Conservation (phyloP, 2,329 filamentous ascomycete species). For the Nemania sp. region DNA sequence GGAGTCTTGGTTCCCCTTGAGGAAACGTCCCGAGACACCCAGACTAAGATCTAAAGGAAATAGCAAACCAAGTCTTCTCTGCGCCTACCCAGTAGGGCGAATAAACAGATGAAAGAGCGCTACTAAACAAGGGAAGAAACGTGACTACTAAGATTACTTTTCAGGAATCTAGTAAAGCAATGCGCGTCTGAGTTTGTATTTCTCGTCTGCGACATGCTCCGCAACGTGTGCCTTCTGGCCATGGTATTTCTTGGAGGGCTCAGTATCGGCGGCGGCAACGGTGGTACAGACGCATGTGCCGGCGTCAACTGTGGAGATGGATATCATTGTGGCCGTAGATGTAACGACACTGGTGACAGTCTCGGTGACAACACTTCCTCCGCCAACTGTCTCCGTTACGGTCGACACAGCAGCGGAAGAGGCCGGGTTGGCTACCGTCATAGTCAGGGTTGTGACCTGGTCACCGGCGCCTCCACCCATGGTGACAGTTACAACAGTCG, state of each 20-base stretch:
- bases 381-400: conserved; percentile 36
- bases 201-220: not conserved
- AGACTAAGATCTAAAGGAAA: not conserved
- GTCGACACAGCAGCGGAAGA: conserved; percentile 15
- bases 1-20: not conserved
- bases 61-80: not conserved
- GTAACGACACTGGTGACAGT: conserved; percentile 33
- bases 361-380: conserved; percentile 35
- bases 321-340: conserved; percentile 33
- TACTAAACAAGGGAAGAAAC: not conserved
- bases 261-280: not conserved
- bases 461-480: conserved; percentile 36
- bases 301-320: conserved; percentile 32
- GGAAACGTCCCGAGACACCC: not conserved
- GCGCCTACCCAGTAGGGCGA: conserved; percentile 1
- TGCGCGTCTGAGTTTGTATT: conserved; percentile 24
- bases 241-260: not conserved
- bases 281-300: conserved; percentile 14
- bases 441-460: conserved; percentile 34
- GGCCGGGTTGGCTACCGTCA: conserved; percentile 23
- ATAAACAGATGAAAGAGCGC: not conserved
- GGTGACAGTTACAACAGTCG: conserved; percentile 35
- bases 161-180: not conserved
- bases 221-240: too few species aligned
- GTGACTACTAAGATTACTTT: not conserved